These are phyloP conservation scores for Veloboletus limbatus DNA, from an alignment of 1,284 basidiomycete species.

Conservation along the genomic window DNA sequence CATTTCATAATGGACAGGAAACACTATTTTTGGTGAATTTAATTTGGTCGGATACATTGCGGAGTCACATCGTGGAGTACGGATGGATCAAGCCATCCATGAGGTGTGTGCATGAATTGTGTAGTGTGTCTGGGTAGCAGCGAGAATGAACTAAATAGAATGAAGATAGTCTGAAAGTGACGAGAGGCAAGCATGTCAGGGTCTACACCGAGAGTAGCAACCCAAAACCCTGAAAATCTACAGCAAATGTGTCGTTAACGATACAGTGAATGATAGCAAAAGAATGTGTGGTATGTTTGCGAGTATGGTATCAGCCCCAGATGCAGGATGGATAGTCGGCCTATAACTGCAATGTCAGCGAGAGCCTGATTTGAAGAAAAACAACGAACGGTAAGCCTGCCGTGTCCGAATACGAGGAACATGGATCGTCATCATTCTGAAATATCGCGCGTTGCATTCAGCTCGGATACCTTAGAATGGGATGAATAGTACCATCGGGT, in stretches of 20 bases:
- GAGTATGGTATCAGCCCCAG: conserved; percentile 14
- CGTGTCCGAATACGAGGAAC: conserved; percentile 69
- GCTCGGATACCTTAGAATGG: not conserved
- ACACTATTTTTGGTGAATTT: not conserved
- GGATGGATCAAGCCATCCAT: conserved; percentile 5
- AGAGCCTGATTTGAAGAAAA: not conserved
- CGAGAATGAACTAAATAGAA: too few relatives aligned
- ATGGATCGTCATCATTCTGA: conserved; percentile 55
- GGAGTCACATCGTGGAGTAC: not conserved
- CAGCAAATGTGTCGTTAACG: conserved; percentile 16
- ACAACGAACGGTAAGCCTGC: conserved; percentile 62
- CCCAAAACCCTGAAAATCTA: conserved; percentile 15
- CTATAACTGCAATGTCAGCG: conserved; percentile 20
- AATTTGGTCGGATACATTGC: not conserved
- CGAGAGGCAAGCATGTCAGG: not conserved
- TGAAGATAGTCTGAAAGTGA: not conserved
- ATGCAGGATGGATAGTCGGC: conserved; percentile 27
- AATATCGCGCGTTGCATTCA: conserved; percentile 2
- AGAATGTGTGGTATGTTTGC: conserved; percentile 17
- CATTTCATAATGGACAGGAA: not conserved
- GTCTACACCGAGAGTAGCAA: not conserved
- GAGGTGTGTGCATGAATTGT: not conserved
- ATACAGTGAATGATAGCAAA: conserved; percentile 20
- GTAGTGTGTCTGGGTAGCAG: too few relatives aligned
- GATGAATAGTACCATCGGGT: conserved; percentile 51